Base-by-base conservation (phyloP, 176 grass and related monocot species). In the Pharus latifolius region DNA sequence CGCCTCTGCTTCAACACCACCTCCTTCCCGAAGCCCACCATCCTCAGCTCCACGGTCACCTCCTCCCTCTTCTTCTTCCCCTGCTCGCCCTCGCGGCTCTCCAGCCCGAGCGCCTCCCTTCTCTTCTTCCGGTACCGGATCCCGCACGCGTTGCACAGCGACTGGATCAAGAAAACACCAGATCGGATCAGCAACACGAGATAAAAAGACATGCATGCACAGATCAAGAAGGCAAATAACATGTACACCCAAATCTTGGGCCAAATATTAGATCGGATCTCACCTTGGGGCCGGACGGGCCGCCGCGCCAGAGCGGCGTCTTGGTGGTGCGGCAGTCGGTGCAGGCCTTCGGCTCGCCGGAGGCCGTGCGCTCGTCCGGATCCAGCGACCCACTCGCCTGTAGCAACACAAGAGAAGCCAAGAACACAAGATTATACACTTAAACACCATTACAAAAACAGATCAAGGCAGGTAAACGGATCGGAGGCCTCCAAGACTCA, bases 81-180 rank as follows among this genome's bases (percentile, higher is more conserved):
- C 63, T 56, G 1, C 18, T 2, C 30, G 81, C 57, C 43, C 66
- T 83, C 78, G 56, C 16, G 67, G 40, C 65, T 46, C 31, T 89
- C 85, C 2, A 85, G 57, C 2, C 85, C 85, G 2, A 81, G 52
- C 54, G 79, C 79, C 43, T 84, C 87, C 63, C 87, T 53, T 24
- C 87, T 75, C 74, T 94, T 94, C 87, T 99, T 99, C 74, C 87
- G 49, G 81, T 94, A 99, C 67, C 91, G 87, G 82, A 99, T 99
- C 79, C 95, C 95, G 52, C 95, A 99, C 40, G 95, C 95, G 77
- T 99, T 99, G 76, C 95, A 99, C n/a, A 99, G 80, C 60, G 95
- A 88, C 95, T 99, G 78, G 17, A 31, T 34, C 37, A 1, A 62
- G 1, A 10, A 54, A 28, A 2, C 31, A 20, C 6, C 59, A 84